Evolutionary conservation across 305 asterid species (phyloP).

Genomic region (Petunia hybrid): DNA sequence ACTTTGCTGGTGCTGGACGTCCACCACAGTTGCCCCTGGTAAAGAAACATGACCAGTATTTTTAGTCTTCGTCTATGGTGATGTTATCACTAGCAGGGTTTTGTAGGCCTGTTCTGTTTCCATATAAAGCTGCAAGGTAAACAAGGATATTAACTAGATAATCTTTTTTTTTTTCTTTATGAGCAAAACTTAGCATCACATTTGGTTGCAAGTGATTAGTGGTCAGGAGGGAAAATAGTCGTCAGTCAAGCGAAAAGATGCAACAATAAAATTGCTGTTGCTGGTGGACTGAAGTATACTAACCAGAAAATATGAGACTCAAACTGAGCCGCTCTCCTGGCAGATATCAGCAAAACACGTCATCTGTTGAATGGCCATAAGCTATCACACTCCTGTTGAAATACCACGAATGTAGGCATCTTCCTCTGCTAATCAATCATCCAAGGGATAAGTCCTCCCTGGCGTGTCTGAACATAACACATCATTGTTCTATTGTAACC

Average conservation of each 20-base stretch:
- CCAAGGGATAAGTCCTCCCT: slow-evolving; percentile 98
- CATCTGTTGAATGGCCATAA: slow-evolving; percentile 80
- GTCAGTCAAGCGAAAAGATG: slow-evolving; percentile 29
- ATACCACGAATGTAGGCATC: slow-evolving; percentile 98
- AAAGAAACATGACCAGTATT: slow-evolving; percentile 93
- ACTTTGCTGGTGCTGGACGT: slow-evolving; percentile 82
- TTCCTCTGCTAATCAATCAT: slow-evolving; percentile 78
- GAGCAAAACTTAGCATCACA: slow-evolving; percentile 28
- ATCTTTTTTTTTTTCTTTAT: too few relatives aligned
- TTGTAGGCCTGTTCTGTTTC: slow-evolving; percentile 75
- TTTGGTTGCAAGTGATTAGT: slow-evolving; percentile 26
- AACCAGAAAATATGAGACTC: slow-evolving; percentile 96
- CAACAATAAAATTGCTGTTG: slow-evolving; percentile 23
- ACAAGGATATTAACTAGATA: slow-evolving; percentile 35
- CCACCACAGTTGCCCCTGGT: slow-evolving; percentile 95
- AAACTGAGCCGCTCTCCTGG: slow-evolving; percentile 72
- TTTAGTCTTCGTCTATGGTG: slow-evolving; percentile 89
- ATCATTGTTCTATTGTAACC: slow-evolving; percentile 99
- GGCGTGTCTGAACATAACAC: slow-evolving; percentile 99
- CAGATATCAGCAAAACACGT: slow-evolving; percentile 80
- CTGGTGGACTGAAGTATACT: slow-evolving; percentile 31
- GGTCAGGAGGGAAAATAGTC: neutral
- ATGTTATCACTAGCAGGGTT: slow-evolving; percentile 77
- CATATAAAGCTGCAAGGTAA: slow-evolving; percentile 84
- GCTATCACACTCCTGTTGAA: slow-evolving; percentile 53